Evolutionary conservation across 179 eudicot species (phyloP).

Genomic region (Sideroxylon spinosum): DNA sequence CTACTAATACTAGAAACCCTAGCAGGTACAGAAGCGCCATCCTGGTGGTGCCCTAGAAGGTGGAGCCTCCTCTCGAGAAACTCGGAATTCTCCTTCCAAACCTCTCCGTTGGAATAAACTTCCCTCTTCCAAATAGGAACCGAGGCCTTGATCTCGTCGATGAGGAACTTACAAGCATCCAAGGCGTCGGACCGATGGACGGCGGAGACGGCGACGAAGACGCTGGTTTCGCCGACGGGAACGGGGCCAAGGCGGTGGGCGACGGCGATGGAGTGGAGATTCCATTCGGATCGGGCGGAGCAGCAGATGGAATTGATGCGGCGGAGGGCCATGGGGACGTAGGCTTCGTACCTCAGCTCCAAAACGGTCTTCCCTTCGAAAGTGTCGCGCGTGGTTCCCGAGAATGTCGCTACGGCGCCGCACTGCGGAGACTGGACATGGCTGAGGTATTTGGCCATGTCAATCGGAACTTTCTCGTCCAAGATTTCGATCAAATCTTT

Average conservation of each 20-base stretch:
- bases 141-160: constrained; percentile 50
- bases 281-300: constrained; percentile 61
- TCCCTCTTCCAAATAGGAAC: constrained; percentile 97
- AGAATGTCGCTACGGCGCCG: constrained; percentile 77
- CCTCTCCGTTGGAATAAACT: constrained; percentile 78
- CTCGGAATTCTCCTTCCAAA: constrained; percentile 91
- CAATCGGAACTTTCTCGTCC: constrained; percentile 52
- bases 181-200: constrained; percentile 7
- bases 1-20: constrained; percentile 13
- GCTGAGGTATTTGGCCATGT: constrained; percentile 58
- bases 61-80: constrained; percentile 59
- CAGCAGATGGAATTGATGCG: constrained; percentile 65
- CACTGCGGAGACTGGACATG: constrained; percentile 62
- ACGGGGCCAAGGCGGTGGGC: constrained; percentile 68
- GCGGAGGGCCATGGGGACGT: constrained; percentile 82
- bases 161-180: constrained; percentile 15
- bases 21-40: background rate
- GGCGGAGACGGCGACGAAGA: constrained; percentile 13
- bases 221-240: constrained; percentile 8
- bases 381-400: constrained; percentile 48
- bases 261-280: constrained; percentile 49
- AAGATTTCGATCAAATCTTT: constrained; percentile 58
- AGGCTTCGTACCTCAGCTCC: constrained; percentile 86
- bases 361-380: constrained; percentile 69
- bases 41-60: constrained; percentile 27